phyloP scores from a whole-genome alignment of 192 early-diverging fungal genomes.

The Linnemannia schmuckeri region DNA sequence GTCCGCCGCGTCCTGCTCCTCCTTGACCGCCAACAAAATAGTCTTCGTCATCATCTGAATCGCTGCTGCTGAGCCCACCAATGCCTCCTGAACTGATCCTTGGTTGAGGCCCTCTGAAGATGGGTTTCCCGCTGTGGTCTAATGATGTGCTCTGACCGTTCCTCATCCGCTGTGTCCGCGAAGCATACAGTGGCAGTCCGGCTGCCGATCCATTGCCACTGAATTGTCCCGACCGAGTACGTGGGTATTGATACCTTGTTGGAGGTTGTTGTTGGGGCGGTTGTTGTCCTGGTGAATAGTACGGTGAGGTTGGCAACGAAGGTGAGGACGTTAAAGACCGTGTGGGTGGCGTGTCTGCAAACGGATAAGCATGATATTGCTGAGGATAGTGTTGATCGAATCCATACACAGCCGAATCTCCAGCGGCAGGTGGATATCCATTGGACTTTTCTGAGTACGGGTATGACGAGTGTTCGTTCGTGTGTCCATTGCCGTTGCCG shows the following conservation, averaged over 20 bases:
- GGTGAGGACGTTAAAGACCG: constrained; percentile 37
- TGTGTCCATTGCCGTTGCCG: neutral
- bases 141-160: constrained; percentile 47
- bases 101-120: constrained; percentile 31
- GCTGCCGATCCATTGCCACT: constrained; percentile 10
- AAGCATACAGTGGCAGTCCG: constrained; percentile 41
- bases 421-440: constrained; percentile 4
- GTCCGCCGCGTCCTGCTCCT: constrained; percentile 1
- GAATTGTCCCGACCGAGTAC: constrained; percentile 24
- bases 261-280: constrained; percentile 22
- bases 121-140: constrained; percentile 40
- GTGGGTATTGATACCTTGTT: constrained; percentile 46
- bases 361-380: constrained; percentile 13
- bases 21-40: constrained; percentile 26
- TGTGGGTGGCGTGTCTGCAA: constrained; percentile 11
- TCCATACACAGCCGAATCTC: neutral
- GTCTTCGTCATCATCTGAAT: constrained; percentile 11
- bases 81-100: constrained; percentile 33
- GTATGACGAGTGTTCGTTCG: neutral
- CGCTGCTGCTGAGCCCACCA: constrained; percentile 42
- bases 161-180: constrained; percentile 44
- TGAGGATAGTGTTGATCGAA: constrained; percentile 27
- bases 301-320: constrained; percentile 23
- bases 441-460: constrained; percentile 17
- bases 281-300: constrained; percentile 33